Evolutionary conservation across 345 rosid species (phyloP), one percentile per base, ranked within the genome.

Genomic region (Ceriops zippeliana): DNA sequence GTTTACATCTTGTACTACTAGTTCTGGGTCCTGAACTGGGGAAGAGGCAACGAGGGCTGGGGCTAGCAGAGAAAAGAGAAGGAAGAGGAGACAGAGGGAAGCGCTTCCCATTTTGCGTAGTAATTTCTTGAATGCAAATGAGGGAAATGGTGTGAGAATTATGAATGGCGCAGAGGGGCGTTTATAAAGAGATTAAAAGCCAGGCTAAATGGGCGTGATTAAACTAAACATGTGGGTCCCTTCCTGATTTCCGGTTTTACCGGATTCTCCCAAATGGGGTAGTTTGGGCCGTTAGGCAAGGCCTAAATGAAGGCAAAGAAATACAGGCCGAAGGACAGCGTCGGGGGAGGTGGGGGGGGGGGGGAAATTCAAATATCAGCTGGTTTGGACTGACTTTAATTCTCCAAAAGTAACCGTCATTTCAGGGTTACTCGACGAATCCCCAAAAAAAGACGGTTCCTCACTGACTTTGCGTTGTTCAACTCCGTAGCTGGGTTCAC

Each of bases 191-290:
- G 64, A 60, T 31, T 64, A 52, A 42, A 73, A 57, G 81, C 73
- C 78, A 59, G 65, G 51, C 35, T 59, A 8, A 58, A 11, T 53
- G 75, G 78, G 77, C 75, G 71, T 72, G 77, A 80, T 69, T 78
- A 66, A 70, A 72, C 75, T 76, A 71, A 59, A 35, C 63, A 68
- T 16, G 84, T 72, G 75, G 85, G 88, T 52, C 73, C 82, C 76
- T 72, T 69, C 75, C 81, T 87, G 83, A 85, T 86, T 79, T 74
- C 83, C 60, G 78, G 78, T 70, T 74, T 75, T 73, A 76, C 76
- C 80, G 86, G 85, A 79, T 77, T 78, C 83, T 78, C 21, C 11
- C 28, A 17, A 13, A 34, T 24, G 9, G 63, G 78, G 73, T 63
- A 72, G 79, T 73, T 80, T 69, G 70, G 56, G 75, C 77, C 78